These are phyloP conservation scores for Backusella parvicylindrica DNA, from an alignment of 192 early-diverging fungal genomes.

Conservation along the genomic window DNA sequence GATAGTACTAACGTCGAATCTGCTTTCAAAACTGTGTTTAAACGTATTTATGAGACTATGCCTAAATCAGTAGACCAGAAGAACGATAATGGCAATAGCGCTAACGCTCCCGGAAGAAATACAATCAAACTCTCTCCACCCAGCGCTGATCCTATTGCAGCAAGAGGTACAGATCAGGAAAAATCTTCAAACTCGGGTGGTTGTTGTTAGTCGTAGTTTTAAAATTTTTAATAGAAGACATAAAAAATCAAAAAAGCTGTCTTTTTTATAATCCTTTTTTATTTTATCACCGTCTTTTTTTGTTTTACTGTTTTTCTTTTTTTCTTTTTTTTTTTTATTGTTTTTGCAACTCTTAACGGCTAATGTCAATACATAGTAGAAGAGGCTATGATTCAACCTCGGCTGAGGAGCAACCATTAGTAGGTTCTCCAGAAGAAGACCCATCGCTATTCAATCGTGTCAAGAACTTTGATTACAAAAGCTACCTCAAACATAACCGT, in stretches of 20 bases:
- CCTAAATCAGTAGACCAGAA: slow-evolving; percentile 29
- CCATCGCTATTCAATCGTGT: neutral
- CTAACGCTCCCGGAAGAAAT: slow-evolving; percentile 16
- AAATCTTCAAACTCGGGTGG: slow-evolving; percentile 7
- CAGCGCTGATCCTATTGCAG: neutral
- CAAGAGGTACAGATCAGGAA: neutral
- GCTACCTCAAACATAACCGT: neutral
- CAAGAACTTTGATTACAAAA: neutral
- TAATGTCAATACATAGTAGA: neutral
- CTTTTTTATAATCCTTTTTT: neutral
- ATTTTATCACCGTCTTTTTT: neutral
- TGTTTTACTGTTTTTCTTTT: neutral
- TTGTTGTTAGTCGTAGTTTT: slow-evolving; percentile 17
- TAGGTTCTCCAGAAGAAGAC: neutral
- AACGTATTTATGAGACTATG: slow-evolving; percentile 27
- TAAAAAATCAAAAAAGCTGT: neutral
- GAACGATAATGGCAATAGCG: neutral
- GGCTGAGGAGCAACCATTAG: neutral
- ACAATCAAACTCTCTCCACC: slow-evolving; percentile 31
- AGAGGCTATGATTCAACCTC: neutral
- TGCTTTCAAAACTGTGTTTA: slow-evolving; percentile 56
- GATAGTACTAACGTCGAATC: slow-evolving; percentile 86
- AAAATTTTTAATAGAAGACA: slow-evolving; percentile 1
- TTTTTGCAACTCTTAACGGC: neutral
- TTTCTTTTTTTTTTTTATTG: neutral